Evolutionary conservation across 140 eudicot species (phyloP).

Genomic region (Anethum foeniculum): DNA sequence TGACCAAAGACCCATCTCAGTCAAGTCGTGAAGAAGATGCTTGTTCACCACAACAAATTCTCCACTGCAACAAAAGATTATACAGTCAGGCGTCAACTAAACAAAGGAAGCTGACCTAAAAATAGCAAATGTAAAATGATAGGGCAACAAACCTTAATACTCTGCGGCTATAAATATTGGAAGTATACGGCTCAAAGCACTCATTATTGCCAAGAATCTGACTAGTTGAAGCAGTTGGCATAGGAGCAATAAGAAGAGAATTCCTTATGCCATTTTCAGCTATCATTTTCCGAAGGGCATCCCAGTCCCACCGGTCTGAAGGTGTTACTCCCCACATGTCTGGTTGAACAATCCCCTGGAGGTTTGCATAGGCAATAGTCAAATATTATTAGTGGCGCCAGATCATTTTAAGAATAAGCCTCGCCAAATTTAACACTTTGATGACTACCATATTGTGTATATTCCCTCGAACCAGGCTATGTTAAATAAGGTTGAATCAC

Average conservation of each 20-base stretch:
- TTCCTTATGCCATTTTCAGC: conserved; percentile 41
- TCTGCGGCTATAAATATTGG: conserved; percentile 55
- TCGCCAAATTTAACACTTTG: not conserved
- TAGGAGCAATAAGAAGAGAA: conserved; percentile 58
- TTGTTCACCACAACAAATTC: conserved; percentile 69
- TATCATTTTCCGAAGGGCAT: conserved; percentile 38
- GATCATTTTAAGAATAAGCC: not conserved
- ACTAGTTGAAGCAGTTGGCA: conserved; percentile 74
- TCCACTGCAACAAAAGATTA: conserved; percentile 34
- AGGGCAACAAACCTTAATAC: conserved; percentile 38
- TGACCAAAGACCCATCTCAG: conserved; percentile 63
- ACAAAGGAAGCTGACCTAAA: not conserved
- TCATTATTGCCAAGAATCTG: conserved; percentile 69
- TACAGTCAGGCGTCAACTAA: not conserved
- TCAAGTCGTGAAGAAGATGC: conserved; percentile 54
- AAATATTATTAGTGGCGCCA: not conserved
- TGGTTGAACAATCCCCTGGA: conserved; percentile 53
- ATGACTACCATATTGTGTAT: not conserved
- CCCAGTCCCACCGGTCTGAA: conserved; percentile 59
- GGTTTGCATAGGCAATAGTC: not conserved
- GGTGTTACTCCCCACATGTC: conserved; percentile 70
- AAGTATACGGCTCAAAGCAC: conserved; percentile 66
- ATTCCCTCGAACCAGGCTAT: not conserved
- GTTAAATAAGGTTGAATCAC: not conserved
- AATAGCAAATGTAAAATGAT: not conserved